Percentiles rank a stretch among this genome's conserved stretches.
phyloP scores from a whole-genome alignment of 225 moss, liverwort and hornwort species.

The Anthoceros angustus region DNA sequence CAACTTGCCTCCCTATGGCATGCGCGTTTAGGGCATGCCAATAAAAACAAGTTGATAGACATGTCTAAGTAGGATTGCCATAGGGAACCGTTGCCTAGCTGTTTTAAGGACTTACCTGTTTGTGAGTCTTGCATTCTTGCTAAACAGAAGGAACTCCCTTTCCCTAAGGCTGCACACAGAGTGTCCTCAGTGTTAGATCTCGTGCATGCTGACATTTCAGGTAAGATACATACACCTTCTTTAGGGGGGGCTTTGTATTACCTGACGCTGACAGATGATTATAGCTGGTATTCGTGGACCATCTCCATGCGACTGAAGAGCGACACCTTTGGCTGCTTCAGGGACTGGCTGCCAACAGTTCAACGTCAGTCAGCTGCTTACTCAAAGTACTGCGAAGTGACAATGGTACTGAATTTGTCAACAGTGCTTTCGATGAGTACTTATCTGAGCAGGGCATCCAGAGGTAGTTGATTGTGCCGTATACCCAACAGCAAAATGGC shows the following conservation, averaged over 20 bases:
- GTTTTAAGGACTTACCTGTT: too few relatives aligned
- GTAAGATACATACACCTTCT: conserved; percentile 1
- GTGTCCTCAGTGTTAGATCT: not conserved
- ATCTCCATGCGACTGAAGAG: not conserved
- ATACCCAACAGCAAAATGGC: too few relatives aligned
- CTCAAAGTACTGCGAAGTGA: not conserved
- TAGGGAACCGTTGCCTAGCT: conserved; percentile 1
- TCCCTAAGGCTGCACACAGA: not conserved
- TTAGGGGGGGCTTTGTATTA: conserved; percentile 1
- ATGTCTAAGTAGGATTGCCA: not conserved
- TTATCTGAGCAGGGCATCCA: not conserved
- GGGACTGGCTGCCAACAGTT: not conserved
- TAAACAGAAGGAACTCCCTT: not conserved
- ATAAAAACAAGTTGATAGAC: not conserved
- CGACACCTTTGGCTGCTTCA: not conserved
- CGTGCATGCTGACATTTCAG: not conserved
- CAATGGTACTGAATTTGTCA: not conserved
- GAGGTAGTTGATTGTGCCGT: not conserved
- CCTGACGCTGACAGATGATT: conserved; percentile 1
- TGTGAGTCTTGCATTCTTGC: not conserved
- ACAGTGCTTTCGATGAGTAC: not conserved
- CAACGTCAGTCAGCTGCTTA: not conserved
- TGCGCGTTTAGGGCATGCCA: conserved; percentile 1
- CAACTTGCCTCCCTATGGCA: not conserved
- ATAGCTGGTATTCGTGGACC: not conserved